A percentile compares a stretch with the other conserved stretches of the same genome.
These are phyloP conservation scores for Trichoderma brevicompactum DNA, from an alignment of 2,329 filamentous ascomycete genomes.

Conservation along the genomic window DNA sequence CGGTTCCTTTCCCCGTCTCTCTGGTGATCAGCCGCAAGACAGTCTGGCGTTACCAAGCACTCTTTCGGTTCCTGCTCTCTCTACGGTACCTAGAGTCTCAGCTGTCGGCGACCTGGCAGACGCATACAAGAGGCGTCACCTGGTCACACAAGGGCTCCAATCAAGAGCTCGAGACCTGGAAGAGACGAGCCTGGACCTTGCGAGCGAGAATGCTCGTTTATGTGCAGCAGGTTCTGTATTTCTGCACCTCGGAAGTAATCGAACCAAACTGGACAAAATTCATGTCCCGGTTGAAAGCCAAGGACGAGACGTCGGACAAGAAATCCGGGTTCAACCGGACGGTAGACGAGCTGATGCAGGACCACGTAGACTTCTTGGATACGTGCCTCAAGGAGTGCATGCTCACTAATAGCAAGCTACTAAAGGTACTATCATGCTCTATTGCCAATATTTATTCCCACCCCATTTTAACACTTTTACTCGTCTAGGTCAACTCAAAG, in stretches of 20 bases:
- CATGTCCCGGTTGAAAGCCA: slow-evolving; percentile 80
- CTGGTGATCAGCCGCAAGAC: slow-evolving; percentile 96
- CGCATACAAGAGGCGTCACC: slow-evolving; percentile 77
- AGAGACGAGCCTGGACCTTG: slow-evolving; percentile 87
- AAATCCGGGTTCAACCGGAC: slow-evolving; percentile 61
- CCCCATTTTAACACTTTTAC: neutral
- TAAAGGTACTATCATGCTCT: slow-evolving; percentile 67
- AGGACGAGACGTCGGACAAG: slow-evolving; percentile 37
- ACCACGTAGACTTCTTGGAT: slow-evolving; percentile 96
- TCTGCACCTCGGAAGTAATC: slow-evolving; percentile 95
- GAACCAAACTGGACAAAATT: slow-evolving; percentile 96
- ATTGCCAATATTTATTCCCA: neutral
- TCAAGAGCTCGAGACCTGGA: slow-evolving; percentile 83
- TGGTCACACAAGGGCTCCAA: slow-evolving; percentile 83
- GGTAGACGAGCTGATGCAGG: slow-evolving; percentile 97
- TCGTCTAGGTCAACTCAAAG: slow-evolving; percentile 85
- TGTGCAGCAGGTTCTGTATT: slow-evolving; percentile 94
- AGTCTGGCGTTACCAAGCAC: slow-evolving; percentile 91
- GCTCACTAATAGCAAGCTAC: slow-evolving; percentile 93
- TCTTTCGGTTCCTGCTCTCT: slow-evolving; percentile 92
- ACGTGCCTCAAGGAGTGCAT: slow-evolving; percentile 99
- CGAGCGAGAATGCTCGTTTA: slow-evolving; percentile 95
- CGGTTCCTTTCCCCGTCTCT: slow-evolving; percentile 91
- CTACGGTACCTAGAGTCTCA: slow-evolving; percentile 87
- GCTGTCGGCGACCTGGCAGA: slow-evolving; percentile 85